phyloP scores from a whole-genome alignment of 169 alveolate species.

The Plasmodium falciparum region DNA sequence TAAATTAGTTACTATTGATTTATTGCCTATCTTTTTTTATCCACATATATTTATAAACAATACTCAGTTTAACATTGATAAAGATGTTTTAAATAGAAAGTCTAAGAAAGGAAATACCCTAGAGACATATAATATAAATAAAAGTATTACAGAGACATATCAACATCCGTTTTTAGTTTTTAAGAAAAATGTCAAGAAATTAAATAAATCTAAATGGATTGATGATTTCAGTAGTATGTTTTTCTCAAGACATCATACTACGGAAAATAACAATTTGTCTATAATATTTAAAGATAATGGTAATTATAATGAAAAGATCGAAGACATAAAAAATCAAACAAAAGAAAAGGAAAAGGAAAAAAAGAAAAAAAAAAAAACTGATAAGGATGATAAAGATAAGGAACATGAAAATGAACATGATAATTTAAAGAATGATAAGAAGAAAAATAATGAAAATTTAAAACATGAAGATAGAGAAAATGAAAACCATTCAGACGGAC shows the following conservation, averaged over 20 bases:
- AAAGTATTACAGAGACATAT: slow-evolving; percentile 62
- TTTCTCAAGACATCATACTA: slow-evolving; percentile 55
- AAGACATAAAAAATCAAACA: slow-evolving; percentile 7
- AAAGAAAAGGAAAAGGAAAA: slow-evolving; percentile 29
- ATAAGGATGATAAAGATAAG: slow-evolving; percentile 26
- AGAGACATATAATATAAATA: slow-evolving; percentile 60
- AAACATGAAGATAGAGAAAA: neutral
- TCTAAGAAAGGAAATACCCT: slow-evolving; percentile 60
- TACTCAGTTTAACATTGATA: slow-evolving; percentile 64
- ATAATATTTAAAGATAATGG: slow-evolving; percentile 24
- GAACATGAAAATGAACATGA: slow-evolving; percentile 1
- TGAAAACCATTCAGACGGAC: slow-evolving; percentile 8
- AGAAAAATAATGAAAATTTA: neutral
- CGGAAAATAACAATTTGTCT: slow-evolving; percentile 54
- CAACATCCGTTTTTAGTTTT: slow-evolving; percentile 64
- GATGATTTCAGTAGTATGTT: slow-evolving; percentile 74
- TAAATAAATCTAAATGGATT: slow-evolving; percentile 71
- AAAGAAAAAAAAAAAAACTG: slow-evolving; percentile 17
- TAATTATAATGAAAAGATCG: slow-evolving; percentile 34
- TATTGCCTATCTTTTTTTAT: slow-evolving; percentile 61
- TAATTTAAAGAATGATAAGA: slow-evolving; percentile 18
- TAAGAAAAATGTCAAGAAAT: slow-evolving; percentile 68
- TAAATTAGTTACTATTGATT: slow-evolving; percentile 59
- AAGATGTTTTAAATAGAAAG: slow-evolving; percentile 17
- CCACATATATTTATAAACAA: slow-evolving; percentile 55